Base-by-base conservation (phyloP, 2,329 filamentous ascomycete species). In the Aspergillus ustus region DNA sequence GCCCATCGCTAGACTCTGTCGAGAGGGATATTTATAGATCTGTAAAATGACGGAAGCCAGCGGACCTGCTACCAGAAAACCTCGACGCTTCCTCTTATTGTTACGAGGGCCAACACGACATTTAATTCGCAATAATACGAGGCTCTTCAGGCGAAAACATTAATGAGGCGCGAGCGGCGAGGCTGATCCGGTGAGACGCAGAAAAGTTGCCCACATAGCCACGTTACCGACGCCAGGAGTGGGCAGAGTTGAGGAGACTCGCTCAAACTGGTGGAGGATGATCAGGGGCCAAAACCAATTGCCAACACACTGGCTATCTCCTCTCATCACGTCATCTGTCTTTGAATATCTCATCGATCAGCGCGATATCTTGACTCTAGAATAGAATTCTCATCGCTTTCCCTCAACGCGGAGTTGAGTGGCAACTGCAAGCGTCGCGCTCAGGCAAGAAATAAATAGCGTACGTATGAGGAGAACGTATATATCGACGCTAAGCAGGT, bases 1-100 rank as follows among this genome's bases (percentile, higher is more conserved):
- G 31, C 29, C 48, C 48, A 50, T 43, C 17, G 34, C 34, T 40
- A 29, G 15, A 40, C n/a, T 34, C 20, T 31, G 49, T 51, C 31
- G n/a, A 52, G 50, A 22, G 43, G 7, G 52, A 50, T 57, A 57
- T 57, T 57, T 51, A 57, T 57, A 57, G 55, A 55, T 45, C 46
- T 40, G 31, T 46, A 34, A 46, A 40, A 34, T 48, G 43, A 57
- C 44, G 45, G 53, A 43, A 37, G 40, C 44, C 44, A 46, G 44
- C 20, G 44, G 44, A 46, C 6, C 34, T 40, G 3, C 8, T 34
- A 17, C 34, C 34, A 40, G 34, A 40, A 40, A 55, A 46, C 40
- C 31, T 48, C n/a, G 25, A 31, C 25, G 25, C 43, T 48, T 46
- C 52, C 31, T 22, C 25, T 46, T 48, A 37, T 28, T 19, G 20